Evolutionary conservation across 2,329 filamentous ascomycete species (phyloP), one percentile per base, ranked within the genome.

Genomic region (Neobulgaria alba): DNA sequence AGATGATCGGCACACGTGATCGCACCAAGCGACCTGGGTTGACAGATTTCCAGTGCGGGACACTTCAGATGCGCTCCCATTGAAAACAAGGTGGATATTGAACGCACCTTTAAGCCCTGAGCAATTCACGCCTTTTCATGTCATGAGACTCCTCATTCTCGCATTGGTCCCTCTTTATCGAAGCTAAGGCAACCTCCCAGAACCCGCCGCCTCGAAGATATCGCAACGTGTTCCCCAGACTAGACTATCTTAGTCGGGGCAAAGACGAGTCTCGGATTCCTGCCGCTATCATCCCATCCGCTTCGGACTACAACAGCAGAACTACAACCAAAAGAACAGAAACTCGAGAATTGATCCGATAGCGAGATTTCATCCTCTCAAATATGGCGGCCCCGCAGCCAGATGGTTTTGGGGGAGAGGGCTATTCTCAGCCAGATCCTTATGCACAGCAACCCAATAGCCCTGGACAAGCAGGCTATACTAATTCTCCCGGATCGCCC

Each of bases 301-400:
- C 41, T 46, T 42, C 42, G 29, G 36, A 50, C 38, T 23, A 26
- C 20, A 41, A n/a, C 29, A n/a, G 18, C 53, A 42, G 45, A 31
- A 36, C 26, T 33, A 15, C 5, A 29, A 20, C 12, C 5, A n/a
- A 29, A 36, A 21, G 29, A 19, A 34, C 23, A 10, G 9, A 33
- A 10, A 32, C 23, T 42, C 14, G 10, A 35, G 23, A 29, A 17
- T 26, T 41, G 19, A 39, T 26, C 29, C 17, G 16, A 21, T 36
- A 8, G 14, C 17, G 29, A 45, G 15, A 14, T 26, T 21, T 7
- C 9, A 26, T 18, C 36, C 20, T 33, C 42, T 29, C 41, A 45
- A 54, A 38, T 47, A 72, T 73, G 69, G 64, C 69, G 51, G 61
- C 68, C 57, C 67, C 69, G 53, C 69, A 71, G 58, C 66, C 66